These are phyloP conservation scores for Xerocomus spinulosus DNA, from an alignment of 768 basidiomycete genomes.

Conservation along the genomic window DNA sequence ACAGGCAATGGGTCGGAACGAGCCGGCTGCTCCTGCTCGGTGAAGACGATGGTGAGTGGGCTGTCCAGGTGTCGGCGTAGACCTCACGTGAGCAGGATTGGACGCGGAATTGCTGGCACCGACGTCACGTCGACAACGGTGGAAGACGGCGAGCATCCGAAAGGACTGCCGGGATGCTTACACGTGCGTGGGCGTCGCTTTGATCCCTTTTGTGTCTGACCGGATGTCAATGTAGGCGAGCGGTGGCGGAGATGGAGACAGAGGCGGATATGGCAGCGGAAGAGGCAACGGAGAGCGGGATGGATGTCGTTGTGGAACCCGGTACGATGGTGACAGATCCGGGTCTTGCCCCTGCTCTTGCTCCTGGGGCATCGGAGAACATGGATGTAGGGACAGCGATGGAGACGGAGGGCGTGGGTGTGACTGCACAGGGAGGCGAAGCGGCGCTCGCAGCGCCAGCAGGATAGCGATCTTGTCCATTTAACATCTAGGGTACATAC, in stretches of 20 bases:
- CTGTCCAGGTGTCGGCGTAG: no score
- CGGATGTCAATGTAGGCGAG: conserved; percentile 40
- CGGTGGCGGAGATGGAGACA: conserved; percentile 46
- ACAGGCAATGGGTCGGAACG: conserved; percentile 59
- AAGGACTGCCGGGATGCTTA: conserved; percentile 60
- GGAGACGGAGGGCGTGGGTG: neutral
- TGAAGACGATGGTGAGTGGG: conserved; percentile 57
- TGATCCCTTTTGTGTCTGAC: neutral
- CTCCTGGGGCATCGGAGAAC: neutral
- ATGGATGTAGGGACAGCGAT: neutral
- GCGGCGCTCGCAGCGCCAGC: conserved; percentile 2
- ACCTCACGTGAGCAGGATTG: conserved; percentile 40
- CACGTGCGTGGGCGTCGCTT: conserved; percentile 39
- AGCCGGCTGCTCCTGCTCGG: conserved; percentile 62
- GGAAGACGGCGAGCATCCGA: conserved; percentile 49
- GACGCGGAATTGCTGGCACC: conserved; percentile 59
- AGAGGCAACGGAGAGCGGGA: conserved; percentile 1
- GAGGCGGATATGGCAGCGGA: conserved; percentile 19
- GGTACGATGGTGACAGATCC: neutral
- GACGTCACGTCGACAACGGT: conserved; percentile 51
- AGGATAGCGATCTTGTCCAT: conserved; percentile 10
- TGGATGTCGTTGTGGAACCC: conserved; percentile 1
- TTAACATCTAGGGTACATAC: no score
- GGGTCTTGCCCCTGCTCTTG: neutral
- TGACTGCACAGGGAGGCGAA: neutral